phyloP scores from a whole-genome alignment of 2,329 filamentous ascomycete species.

The Cercospora sojina region DNA sequence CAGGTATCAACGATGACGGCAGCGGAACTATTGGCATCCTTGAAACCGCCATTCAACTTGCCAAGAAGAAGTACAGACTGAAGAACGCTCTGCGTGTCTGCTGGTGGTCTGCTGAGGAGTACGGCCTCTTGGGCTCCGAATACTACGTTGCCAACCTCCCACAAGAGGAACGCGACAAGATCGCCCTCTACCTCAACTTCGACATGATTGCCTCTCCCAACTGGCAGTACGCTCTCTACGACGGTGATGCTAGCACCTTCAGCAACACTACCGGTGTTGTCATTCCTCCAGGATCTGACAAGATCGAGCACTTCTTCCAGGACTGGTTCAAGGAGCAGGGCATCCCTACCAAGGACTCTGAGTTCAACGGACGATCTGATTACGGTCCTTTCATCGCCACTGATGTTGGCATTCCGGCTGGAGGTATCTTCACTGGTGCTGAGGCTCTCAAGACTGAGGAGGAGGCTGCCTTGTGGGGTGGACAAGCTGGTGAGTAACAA shows the following conservation, averaged over 20 bases:
- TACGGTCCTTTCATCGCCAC: constrained; percentile 71
- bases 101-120: constrained; percentile 65
- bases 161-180: constrained; percentile 55
- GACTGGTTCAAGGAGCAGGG: constrained; percentile 64
- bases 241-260: constrained; percentile 57
- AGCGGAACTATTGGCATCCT: constrained; percentile 63
- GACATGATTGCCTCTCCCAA: constrained; percentile 70
- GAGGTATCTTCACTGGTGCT: constrained; percentile 75
- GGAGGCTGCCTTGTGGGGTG: constrained; percentile 68
- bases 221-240: constrained; percentile 56
- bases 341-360: constrained; percentile 67
- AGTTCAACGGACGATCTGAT: constrained; percentile 77
- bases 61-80: constrained; percentile 63
- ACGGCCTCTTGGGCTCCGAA: constrained; percentile 60
- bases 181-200: constrained; percentile 68
- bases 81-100: constrained; percentile 68
- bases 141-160: constrained; percentile 51
- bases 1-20: constrained; percentile 77
- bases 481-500: constrained; percentile 52
- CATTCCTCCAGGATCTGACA: constrained; percentile 61
- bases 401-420: constrained; percentile 59
- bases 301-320: constrained; percentile 67
- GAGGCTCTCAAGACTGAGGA: constrained; percentile 71
- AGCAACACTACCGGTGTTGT: constrained; percentile 48
- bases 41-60: constrained; percentile 60